Base-by-base conservation (phyloP, 2,329 filamentous ascomycete genomes). In the Chlorencoelia australis region DNA sequence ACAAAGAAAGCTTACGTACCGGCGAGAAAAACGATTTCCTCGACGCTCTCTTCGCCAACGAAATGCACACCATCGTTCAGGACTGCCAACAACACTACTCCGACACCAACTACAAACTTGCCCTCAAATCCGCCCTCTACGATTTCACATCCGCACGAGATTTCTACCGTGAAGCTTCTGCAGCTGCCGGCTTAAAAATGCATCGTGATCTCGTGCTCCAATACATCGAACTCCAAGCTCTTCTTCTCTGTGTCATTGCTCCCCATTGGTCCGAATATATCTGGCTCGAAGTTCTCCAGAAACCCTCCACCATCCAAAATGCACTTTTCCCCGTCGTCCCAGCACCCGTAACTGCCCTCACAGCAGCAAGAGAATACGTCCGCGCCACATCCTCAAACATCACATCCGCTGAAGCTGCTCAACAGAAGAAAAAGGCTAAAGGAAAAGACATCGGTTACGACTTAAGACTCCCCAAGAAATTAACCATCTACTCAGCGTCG, bases 251-350 rank as follows among this genome's bases (percentile, higher is more conserved):
- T 3, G 82, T 87, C 34, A 79, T 96, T 44, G 80, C 89, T 2
- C 89, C 91, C 40, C 91, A 98, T 63, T 96, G 87, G 81, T 71
- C 85, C 30, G 91, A 98, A 57, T 82, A 94, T 62, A 77, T 98
- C 56, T 96, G 87, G 86, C 75, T 82, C 37, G 89, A 96, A 62
- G 76, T 96, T 2, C 75, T 98, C 42, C 75, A 82, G 57, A 87
- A 84, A 66, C 59, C 73, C 22, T 64, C 69, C 37, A 82, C 81
- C 6, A 75, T 98, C 52, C 88, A 96, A 64, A 75, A 79, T 35
- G 86, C 83, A 9, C 68, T 68, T 26, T 94, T 75, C 69, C 86
- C 87, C 10, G 63, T 71, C 33, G 76, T 85, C 0, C 74, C 81
- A 1, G 68, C 72, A 15, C 67, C 79, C 1, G 68, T 82, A 44